Evolutionary conservation across 164 flowering plant species (phyloP).

Genomic region (Nelumbo lutea): DNA sequence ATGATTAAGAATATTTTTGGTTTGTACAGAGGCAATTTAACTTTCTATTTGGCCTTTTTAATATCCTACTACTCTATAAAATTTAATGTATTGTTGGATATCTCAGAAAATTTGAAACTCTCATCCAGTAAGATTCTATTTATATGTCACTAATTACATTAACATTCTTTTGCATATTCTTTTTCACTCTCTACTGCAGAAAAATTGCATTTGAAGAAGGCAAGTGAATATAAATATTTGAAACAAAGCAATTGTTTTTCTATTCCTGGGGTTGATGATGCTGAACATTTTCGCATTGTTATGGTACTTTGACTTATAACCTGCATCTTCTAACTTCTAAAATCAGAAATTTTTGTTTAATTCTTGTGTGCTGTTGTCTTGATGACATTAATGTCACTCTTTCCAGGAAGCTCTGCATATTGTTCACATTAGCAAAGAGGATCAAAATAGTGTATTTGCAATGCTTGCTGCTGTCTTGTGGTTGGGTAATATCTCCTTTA

Average conservation of each 20-base stretch:
- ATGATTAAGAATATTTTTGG: no score
- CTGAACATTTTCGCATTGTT: constrained; percentile 66
- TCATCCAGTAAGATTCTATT: not conserved
- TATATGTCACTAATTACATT: not conserved
- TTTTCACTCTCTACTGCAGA: constrained; percentile 40
- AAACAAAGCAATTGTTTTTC: constrained; percentile 74
- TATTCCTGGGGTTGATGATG: constrained; percentile 85
- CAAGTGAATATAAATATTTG: constrained; percentile 78
- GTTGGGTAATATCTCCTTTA: constrained; percentile 89
- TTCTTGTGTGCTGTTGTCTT: not conserved
- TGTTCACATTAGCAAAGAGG: constrained; percentile 87
- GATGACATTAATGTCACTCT: not conserved
- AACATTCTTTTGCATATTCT: not conserved
- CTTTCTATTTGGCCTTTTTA: not conserved
- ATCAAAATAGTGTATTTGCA: constrained; percentile 84
- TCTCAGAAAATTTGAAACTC: not conserved
- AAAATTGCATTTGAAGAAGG: constrained; percentile 66
- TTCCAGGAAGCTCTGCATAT: constrained; percentile 86
- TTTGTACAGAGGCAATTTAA: no score
- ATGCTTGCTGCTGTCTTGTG: constrained; percentile 97
- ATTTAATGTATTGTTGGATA: not conserved
- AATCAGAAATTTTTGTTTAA: not conserved
- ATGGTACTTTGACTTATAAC: constrained; percentile 35
- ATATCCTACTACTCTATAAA: not conserved
- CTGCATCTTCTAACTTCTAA: not conserved